A percentile compares a stretch with the other conserved stretches of the same genome.
These are phyloP conservation scores for Dothideomycetidae sp. DNA, from an alignment of 2,329 filamentous ascomycete species.

Conservation along the genomic window DNA sequence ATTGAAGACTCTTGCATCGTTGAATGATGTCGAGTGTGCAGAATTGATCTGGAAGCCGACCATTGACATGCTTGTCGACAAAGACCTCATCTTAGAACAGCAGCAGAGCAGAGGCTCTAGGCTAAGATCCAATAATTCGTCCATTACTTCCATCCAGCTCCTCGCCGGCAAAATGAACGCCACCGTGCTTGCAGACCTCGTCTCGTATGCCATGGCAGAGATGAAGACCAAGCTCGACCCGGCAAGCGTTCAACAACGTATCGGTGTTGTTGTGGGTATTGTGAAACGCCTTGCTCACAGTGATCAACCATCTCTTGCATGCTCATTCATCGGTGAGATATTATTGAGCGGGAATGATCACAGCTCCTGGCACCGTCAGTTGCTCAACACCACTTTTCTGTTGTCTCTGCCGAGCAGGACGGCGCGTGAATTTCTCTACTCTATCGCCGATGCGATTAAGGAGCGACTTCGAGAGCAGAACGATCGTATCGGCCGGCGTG, in stretches of 20 bases:
- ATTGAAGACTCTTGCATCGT: background rate
- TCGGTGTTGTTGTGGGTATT: background rate
- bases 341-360: constrained; percentile 19
- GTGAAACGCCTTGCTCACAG: background rate
- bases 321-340: background rate
- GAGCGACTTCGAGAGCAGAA: background rate
- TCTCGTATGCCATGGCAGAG: background rate
- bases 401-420: constrained; percentile 19
- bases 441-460: background rate
- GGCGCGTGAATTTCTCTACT: background rate
- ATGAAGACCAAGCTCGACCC: background rate
- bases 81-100: background rate
- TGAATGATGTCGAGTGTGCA: constrained; percentile 20
- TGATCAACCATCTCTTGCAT: background rate
- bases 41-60: constrained; percentile 19
- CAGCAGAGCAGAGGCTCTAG: background rate
- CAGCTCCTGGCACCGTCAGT: constrained; percentile 30
- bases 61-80: constrained; percentile 19
- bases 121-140: background rate
- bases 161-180: background rate
- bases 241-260: background rate
- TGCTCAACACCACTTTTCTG: constrained; percentile 23
- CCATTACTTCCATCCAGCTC: background rate
- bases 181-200: background rate
- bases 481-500: background rate